phyloP scores from a whole-genome alignment of 768 basidiomycete genomes.

The Trametes punicea region DNA sequence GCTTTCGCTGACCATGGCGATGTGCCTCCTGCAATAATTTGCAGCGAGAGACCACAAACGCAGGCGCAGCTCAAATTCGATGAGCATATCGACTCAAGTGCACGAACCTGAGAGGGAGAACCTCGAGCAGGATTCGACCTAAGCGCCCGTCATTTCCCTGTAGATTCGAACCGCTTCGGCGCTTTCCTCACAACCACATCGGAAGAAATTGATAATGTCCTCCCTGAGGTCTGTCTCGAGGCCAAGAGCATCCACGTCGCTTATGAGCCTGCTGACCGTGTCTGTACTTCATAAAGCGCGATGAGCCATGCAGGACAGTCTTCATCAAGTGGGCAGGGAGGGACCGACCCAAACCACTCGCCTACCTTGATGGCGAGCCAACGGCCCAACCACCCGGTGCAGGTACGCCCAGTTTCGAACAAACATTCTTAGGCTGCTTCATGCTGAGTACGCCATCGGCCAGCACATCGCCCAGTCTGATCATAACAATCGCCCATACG shows the following conservation, averaged over 20 bases:
- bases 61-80: too few relatives aligned
- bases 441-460: too few relatives aligned
- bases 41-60: too few relatives aligned
- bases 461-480: conserved; percentile 6
- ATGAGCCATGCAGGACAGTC: conserved; percentile 12
- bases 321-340: background rate
- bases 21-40: too few relatives aligned
- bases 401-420: conserved; percentile 5
- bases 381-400: conserved; percentile 18
- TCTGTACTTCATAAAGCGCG: background rate
- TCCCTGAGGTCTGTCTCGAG: conserved; percentile 7
- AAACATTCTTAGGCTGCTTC: too few relatives aligned
- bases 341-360: conserved; percentile 16
- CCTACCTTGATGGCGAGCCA: conserved; percentile 18
- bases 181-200: conserved; percentile 14
- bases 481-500: conserved; percentile 7
- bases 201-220: conserved; percentile 7
- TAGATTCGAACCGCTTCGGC: conserved; percentile 22
- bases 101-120: background rate
- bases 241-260: background rate
- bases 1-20: too few relatives aligned
- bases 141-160: background rate
- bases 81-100: too few relatives aligned
- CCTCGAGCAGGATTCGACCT: background rate
- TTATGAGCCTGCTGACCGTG: background rate